A percentile compares a stretch with the other conserved stretches of the same genome.
Conservation (phyloP, 1,284 basidiomycete genomes). For the Trametes versicolor region DNA sequence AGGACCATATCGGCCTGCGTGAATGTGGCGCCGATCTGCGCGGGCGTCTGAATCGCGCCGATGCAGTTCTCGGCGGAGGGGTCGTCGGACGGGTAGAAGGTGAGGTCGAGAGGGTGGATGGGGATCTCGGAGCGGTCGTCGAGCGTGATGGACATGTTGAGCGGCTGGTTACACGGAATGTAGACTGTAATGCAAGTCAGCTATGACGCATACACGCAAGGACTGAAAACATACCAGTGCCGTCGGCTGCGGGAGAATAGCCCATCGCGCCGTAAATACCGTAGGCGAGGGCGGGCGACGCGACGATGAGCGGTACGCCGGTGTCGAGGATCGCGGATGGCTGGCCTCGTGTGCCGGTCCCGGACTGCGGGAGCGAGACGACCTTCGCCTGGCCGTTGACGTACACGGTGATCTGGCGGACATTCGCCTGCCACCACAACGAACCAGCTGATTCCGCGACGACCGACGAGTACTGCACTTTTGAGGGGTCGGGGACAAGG, state of each 20-base stretch:
- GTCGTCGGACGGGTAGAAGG: constrained; percentile 51
- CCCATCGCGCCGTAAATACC: constrained; percentile 82
- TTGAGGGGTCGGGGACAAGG: constrained; percentile 59
- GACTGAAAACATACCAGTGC: constrained; percentile 62
- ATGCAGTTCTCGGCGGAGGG: constrained; percentile 57
- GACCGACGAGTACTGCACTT: constrained; percentile 60
- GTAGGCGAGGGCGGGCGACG: constrained; percentile 68
- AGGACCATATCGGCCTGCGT: constrained; percentile 68
- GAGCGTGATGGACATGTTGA: constrained; percentile 75
- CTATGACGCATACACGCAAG: constrained; percentile 6
- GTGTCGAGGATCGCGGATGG: constrained; percentile 76
- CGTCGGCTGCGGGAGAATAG: constrained; percentile 64
- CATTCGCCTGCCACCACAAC: constrained; percentile 67
- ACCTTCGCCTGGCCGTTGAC: constrained; percentile 53
- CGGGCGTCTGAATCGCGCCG: constrained; percentile 68
- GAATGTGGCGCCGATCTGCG: constrained; percentile 42
- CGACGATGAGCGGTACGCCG: constrained; percentile 71
- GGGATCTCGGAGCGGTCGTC: constrained; percentile 63
- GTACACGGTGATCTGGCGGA: constrained; percentile 69
- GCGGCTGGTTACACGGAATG: constrained; percentile 70
- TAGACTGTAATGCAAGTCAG: constrained; percentile 59
- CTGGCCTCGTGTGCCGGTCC: constrained; percentile 42
- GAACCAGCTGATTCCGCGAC: constrained; percentile 50
- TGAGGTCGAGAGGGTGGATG: constrained; percentile 78
- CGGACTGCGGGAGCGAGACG: constrained; percentile 48